These are phyloP conservation scores for Podaxis sp. DNA, from an alignment of 768 basidiomycete species.

Conservation along the genomic window DNA sequence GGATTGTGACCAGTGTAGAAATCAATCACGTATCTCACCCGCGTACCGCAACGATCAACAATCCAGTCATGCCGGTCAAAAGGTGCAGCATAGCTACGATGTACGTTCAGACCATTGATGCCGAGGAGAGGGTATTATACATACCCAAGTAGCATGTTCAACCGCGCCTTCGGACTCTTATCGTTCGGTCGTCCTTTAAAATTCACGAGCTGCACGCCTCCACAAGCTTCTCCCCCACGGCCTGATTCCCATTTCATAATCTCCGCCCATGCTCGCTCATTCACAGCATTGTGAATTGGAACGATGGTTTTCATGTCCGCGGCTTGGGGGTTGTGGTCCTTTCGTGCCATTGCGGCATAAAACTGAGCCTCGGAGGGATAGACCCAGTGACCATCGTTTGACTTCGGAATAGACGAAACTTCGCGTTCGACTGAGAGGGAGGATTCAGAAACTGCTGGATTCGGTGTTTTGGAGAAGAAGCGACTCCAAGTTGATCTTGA, in stretches of 20 bases:
- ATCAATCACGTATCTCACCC: constrained; percentile 94
- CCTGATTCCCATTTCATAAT: constrained; percentile 81
- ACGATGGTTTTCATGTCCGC: constrained; percentile 95
- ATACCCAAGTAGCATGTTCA: constrained; percentile 85
- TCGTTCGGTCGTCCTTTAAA: constrained; percentile 90
- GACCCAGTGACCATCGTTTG: constrained; percentile 79
- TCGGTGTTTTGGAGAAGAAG: constrained; percentile 33
- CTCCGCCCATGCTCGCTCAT: constrained; percentile 89
- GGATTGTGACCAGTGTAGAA: constrained; percentile 85
- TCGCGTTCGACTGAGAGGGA: constrained; percentile 73
- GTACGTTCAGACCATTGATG: constrained; percentile 11
- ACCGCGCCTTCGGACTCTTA: constrained; percentile 75
- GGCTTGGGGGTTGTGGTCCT: constrained; percentile 85
- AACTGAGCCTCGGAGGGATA: constrained; percentile 99
- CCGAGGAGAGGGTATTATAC: constrained; percentile 28
- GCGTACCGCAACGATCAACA: constrained; percentile 88
- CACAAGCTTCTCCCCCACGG: constrained; percentile 80
- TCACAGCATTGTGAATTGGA: constrained; percentile 98
- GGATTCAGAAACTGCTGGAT: constrained; percentile 21
- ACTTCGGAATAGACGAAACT: constrained; percentile 84
- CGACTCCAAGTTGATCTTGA: constrained; percentile 41
- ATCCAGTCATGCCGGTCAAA: constrained; percentile 99
- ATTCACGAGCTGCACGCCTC: constrained; percentile 78
- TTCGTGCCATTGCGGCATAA: constrained; percentile 94
- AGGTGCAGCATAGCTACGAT: constrained; percentile 80